phyloP scores from a whole-genome alignment of 2,329 filamentous ascomycete genomes.

The Fusarium sp. region DNA sequence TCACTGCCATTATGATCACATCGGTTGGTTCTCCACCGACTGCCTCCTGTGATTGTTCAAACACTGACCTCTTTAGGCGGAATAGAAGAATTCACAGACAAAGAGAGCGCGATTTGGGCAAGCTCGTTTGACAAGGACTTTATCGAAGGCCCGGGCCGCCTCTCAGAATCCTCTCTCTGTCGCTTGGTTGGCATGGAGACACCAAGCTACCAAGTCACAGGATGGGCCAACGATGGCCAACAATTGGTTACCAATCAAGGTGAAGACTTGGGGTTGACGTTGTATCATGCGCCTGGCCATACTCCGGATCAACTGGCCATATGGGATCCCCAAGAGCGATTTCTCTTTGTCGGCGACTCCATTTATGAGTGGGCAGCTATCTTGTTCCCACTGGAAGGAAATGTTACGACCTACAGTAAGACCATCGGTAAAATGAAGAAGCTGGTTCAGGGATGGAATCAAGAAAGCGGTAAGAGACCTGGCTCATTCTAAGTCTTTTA shows the following conservation, averaged over 20 bases:
- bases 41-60: neutral
- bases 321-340: slow-evolving; percentile 55
- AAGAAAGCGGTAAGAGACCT: neutral
- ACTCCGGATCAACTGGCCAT: slow-evolving; percentile 57
- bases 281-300: slow-evolving; percentile 59
- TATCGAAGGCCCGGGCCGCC: slow-evolving; percentile 46
- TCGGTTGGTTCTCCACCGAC: slow-evolving; percentile 37
- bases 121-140: slow-evolving; percentile 51
- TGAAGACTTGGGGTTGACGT: slow-evolving; percentile 48
- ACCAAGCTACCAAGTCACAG: slow-evolving; percentile 52
- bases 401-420: slow-evolving; percentile 22
- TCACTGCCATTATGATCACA: slow-evolving; percentile 60
- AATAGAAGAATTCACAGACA: slow-evolving; percentile 48
- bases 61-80: slow-evolving; percentile 37
- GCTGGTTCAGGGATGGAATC: slow-evolving; percentile 26
- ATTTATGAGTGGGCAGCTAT: slow-evolving; percentile 51
- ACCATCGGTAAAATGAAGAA: slow-evolving; percentile 18
- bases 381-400: slow-evolving; percentile 32
- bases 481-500: neutral
- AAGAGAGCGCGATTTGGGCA: slow-evolving; percentile 42
- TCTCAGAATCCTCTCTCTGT: slow-evolving; percentile 54
- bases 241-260: slow-evolving; percentile 36
- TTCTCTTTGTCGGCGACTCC: slow-evolving; percentile 58
- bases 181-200: slow-evolving; percentile 48
- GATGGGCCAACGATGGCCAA: slow-evolving; percentile 53